A percentile compares a stretch with the other conserved stretches of the same genome.
These are phyloP conservation scores for Phylloporus scabripes DNA, from an alignment of 768 basidiomycete genomes.

Conservation along the genomic window DNA sequence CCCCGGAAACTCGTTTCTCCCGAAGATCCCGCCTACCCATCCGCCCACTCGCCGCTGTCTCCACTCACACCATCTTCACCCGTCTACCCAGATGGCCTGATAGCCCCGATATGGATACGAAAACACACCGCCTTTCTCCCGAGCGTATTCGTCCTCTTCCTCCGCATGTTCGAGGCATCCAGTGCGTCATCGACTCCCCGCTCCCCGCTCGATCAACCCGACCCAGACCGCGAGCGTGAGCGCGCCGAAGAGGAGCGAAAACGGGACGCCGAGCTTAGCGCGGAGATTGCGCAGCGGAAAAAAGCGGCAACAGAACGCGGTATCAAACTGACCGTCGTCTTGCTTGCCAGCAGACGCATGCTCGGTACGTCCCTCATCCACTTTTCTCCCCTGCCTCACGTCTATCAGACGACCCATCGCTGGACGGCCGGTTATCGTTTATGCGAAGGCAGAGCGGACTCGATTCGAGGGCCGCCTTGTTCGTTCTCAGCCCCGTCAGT, in stretches of 20 bases:
- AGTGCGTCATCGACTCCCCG: constrained; percentile 30
- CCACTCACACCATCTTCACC: constrained; percentile 87
- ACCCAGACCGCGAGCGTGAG: constrained; percentile 51
- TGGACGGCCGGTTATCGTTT: constrained; percentile 80
- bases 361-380: constrained; percentile 52
- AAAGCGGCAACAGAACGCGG: constrained; percentile 75
- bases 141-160: constrained; percentile 88
- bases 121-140: constrained; percentile 93
- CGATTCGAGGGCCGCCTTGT: constrained; percentile 87
- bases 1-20: constrained; percentile 68
- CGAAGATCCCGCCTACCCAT: constrained; percentile 51
- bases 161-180: constrained; percentile 71
- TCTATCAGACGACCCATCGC: constrained; percentile 67
- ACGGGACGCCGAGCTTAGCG: constrained; percentile 70
- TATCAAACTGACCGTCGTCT: constrained; percentile 91
- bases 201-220: constrained; percentile 51
- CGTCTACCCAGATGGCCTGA: constrained; percentile 88
- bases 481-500: constrained; percentile 91
- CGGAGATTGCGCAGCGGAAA: constrained; percentile 76
- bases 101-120: constrained; percentile 96
- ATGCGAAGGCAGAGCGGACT: constrained; percentile 85
- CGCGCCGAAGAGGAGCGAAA: constrained; percentile 63
- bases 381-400: neutral
- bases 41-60: constrained; percentile 86
- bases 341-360: constrained; percentile 84